These are phyloP conservation scores for Phlyctochytrium bullatum DNA, from an alignment of 192 early-diverging fungal species.

Conservation along the genomic window DNA sequence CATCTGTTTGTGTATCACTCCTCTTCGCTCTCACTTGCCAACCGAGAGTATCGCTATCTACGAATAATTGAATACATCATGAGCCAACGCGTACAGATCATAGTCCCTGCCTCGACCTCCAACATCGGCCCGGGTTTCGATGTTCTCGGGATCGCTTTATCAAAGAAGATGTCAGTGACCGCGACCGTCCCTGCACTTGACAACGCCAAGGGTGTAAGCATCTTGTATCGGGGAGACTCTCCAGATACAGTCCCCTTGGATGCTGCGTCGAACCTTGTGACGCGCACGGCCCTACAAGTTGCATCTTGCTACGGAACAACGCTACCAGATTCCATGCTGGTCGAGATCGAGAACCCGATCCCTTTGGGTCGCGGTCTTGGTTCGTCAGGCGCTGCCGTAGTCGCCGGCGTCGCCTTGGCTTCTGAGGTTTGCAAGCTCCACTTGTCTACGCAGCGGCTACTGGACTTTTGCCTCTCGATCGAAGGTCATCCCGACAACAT, in stretches of 20 bases:
- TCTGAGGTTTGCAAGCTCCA: conserved; percentile 67
- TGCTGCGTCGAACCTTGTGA: conserved; percentile 81
- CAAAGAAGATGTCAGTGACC: conserved; percentile 74
- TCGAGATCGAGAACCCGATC: conserved; percentile 86
- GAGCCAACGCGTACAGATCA: no score
- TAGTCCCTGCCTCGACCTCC: conserved; percentile 92
- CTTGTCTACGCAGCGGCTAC: conserved; percentile 71
- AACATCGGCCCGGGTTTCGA: conserved; percentile 99
- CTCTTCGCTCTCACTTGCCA: no score
- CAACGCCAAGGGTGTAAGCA: conserved; percentile 17
- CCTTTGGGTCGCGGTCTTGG: conserved; percentile 97
- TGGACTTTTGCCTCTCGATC: conserved; percentile 88
- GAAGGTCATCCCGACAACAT: conserved; percentile 99
- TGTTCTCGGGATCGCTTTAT: conserved; percentile 86
- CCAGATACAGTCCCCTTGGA: conserved; percentile 76
- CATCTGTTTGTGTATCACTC: no score
- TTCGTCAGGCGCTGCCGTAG: conserved; percentile 92
- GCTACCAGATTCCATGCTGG: conserved; percentile 63
- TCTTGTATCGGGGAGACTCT: conserved; percentile 62
- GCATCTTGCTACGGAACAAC: conserved; percentile 62
- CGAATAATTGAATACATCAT: no score
- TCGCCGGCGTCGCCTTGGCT: conserved; percentile 87
- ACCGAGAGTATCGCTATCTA: no score
- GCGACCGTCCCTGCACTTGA: conserved; percentile 23
- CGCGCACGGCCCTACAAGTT: conserved; percentile 88